Evolutionary conservation across 148 eudicot species (phyloP), one percentile per base, ranked within the genome.

Genomic region (Linanthus parryae): DNA sequence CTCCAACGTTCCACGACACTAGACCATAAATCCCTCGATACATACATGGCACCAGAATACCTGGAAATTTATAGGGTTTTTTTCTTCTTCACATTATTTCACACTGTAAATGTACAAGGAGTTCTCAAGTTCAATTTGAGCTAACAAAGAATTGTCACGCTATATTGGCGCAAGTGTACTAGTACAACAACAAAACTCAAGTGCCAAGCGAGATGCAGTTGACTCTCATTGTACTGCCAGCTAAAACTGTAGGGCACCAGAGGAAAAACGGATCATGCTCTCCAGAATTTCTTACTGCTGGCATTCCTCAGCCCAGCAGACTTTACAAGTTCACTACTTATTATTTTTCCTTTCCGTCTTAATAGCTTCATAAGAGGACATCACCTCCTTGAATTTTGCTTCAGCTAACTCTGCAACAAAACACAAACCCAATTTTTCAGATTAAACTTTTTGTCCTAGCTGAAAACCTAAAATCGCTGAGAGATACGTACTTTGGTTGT

Each of bases 331-430:
- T 68, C 51, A 63, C 14, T 13, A 55, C 45, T 77, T 73, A 15
- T 42, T 50, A 56, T 64, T 69, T 70, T 84, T 82, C 65, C 88
- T 81, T 68, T 92, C 98, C 5, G 56, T 57, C 68, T 92, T 81
- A 53, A 92, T 92, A 49, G 99, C 94, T 59, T 92, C 96, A 33
- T 87, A 92, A 20, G 99, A 81, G 17, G 63, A 64, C 83, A 92
- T 67, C 25, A 92, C 88, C 66, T 92, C 91, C 70, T 84, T 92
- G 59, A 92, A 92, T 65, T 82, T 92, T 28, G 79, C 94, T 70
- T 92, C 99, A 45, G 99, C 88, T 52, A 62, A 78, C 51, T 73
- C 99, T 92, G 96, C 75, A 77, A 16, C 38, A 74, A 50, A 44
- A 59, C 38, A 48, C 16, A 53, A 14, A n/a, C 11, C 25, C 46